phyloP scores from a whole-genome alignment of 148 eudicot genomes.

The Camellia granthamiana region DNA sequence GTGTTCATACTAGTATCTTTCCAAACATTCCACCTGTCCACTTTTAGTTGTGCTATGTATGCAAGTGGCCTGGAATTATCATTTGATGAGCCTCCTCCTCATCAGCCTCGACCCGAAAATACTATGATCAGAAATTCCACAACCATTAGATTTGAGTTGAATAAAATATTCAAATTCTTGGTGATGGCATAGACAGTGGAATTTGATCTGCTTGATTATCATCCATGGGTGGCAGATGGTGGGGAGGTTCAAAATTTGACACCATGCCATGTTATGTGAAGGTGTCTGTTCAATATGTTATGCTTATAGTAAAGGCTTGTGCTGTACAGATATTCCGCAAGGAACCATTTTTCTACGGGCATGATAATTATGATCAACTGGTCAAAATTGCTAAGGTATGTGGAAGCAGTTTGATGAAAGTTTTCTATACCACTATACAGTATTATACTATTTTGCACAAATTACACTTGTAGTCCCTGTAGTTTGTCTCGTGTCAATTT shows the following conservation, averaged over 20 bases:
- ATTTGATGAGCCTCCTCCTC: conserved; percentile 1
- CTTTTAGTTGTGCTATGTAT: not conserved
- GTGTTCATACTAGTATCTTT: too few species aligned
- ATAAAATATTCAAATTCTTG: not conserved
- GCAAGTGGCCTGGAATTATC: not conserved
- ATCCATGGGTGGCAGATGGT: conserved; percentile 17
- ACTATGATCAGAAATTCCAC: not conserved
- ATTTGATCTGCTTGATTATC: conserved; percentile 17
- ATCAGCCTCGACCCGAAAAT: not conserved
- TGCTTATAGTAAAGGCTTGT: conserved; percentile 24
- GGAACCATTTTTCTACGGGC: conserved; percentile 97
- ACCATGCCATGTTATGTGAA: not conserved
- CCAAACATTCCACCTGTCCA: too few species aligned
- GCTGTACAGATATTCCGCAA: conserved; percentile 83
- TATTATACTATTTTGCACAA: too few species aligned
- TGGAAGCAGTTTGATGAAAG: not conserved
- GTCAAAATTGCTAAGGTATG: conserved; percentile 96
- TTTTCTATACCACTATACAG: too few species aligned
- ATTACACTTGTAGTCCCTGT: too few species aligned
- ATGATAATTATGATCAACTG: conserved; percentile 94
- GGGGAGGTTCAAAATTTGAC: conserved; percentile 11
- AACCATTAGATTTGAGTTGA: not conserved
- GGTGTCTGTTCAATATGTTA: not conserved
- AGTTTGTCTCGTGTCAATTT: too few species aligned
- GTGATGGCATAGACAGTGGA: conserved; percentile 3